Percentiles rank a stretch among this genome's conserved stretches.
Evolutionary conservation across 345 rosid species (phyloP).

Genomic region (Rhizophora apiculata): DNA sequence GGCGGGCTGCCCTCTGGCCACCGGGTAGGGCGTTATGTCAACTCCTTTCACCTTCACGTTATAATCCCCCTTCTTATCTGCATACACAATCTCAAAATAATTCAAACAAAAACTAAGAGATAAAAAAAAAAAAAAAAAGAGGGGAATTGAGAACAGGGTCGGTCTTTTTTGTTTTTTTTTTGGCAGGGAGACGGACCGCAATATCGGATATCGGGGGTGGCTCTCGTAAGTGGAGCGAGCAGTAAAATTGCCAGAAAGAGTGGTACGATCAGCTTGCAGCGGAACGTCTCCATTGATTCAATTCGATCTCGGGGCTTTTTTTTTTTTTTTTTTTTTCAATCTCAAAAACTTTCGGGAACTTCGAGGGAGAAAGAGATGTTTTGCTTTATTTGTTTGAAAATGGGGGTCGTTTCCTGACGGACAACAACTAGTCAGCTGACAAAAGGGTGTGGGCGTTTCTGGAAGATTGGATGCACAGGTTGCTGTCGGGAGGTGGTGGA

Average conservation of each 20-base stretch:
- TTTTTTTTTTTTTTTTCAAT: too few species aligned
- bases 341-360: too few species aligned
- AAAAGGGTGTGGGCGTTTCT: too few species aligned
- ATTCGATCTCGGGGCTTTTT: not conserved
- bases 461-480: too few species aligned
- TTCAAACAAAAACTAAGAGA: not conserved
- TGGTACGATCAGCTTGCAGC: slow-evolving; percentile 1
- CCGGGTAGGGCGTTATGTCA: slow-evolving; percentile 43
- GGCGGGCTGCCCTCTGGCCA: slow-evolving; percentile 40
- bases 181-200: slow-evolving; percentile 31
- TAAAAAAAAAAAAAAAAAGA: not conserved
- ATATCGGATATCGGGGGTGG: slow-evolving; percentile 35
- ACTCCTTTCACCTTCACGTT: slow-evolving; percentile 41
- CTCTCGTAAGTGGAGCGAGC: slow-evolving; percentile 20
- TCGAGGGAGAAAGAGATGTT: too few species aligned
- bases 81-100: slow-evolving; percentile 1
- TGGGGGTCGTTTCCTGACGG: too few species aligned
- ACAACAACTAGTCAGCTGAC: too few species aligned
- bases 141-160: not conserved
- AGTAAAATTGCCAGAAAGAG: slow-evolving; percentile 21
- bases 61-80: slow-evolving; percentile 36
- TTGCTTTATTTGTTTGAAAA: too few species aligned
- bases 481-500: too few species aligned
- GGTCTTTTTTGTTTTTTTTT: too few species aligned
- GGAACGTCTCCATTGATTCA: slow-evolving; percentile 3